Conservation (phyloP, 2,329 filamentous ascomycete species). For the Myotisia sp. region DNA sequence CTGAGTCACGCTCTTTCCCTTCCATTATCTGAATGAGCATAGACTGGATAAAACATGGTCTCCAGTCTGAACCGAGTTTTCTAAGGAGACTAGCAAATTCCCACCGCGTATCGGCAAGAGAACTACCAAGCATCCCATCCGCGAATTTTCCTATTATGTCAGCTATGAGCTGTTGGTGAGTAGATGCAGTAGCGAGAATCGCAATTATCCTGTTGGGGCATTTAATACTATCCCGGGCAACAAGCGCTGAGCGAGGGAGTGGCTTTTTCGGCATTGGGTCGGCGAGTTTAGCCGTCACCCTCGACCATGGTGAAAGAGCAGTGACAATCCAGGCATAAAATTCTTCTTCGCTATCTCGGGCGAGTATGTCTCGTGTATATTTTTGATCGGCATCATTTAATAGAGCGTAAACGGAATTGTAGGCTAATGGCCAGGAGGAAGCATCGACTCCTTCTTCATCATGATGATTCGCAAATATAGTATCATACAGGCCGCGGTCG, state of each 20-base stretch:
- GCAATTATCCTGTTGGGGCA: conserved; percentile 61
- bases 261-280: conserved; percentile 35
- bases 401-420: conserved; percentile 47
- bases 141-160: conserved; percentile 37
- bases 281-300: conserved; percentile 30
- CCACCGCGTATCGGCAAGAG: conserved; percentile 23
- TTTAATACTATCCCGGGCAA: conserved; percentile 64
- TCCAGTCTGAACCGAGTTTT: conserved; percentile 27
- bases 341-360: conserved; percentile 49
- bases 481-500: conserved; percentile 24
- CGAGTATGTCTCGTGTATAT: conserved; percentile 34
- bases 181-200: conserved; percentile 50
- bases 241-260: conserved; percentile 46
- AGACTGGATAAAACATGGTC: conserved; percentile 25
- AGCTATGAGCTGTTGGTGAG: conserved; percentile 50
- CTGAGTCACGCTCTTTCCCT: conserved; percentile 18
- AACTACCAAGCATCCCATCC: conserved; percentile 16
- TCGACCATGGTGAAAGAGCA: conserved; percentile 60
- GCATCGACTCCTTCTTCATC: conserved; percentile 44
- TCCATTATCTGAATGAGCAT: conserved; percentile 28
- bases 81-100: conserved; percentile 24
- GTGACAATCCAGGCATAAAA: conserved; percentile 66
- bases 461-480: conserved; percentile 29
- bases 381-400: conserved; percentile 16
- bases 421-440: conserved; percentile 47